These are phyloP conservation scores for Erysimum cheiranthoides DNA, from an alignment of 345 rosid species.

Conservation along the genomic window DNA sequence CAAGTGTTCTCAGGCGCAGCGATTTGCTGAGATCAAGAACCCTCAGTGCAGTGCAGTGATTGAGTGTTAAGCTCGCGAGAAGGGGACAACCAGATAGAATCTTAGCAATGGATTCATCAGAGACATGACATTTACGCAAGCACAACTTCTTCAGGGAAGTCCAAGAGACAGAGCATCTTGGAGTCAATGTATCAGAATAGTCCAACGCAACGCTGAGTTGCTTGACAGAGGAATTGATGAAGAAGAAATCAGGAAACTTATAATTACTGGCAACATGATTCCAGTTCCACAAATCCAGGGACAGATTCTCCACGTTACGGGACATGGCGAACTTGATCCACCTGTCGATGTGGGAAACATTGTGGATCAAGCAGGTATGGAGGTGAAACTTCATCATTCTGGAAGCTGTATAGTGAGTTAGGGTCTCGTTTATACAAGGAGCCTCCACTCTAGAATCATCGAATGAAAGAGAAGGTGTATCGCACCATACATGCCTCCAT, in stretches of 20 bases:
- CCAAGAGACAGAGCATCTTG: not conserved
- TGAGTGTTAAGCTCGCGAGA: not conserved
- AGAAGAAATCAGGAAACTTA: not conserved
- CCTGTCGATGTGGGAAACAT: not conserved
- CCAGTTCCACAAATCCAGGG: not conserved
- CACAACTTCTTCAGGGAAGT: not conserved
- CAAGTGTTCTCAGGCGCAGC: not conserved
- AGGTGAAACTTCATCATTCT: not conserved
- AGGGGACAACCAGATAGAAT: not conserved
- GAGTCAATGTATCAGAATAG: not conserved
- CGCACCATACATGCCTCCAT: conserved; percentile 27
- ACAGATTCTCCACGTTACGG: conserved; percentile 15
- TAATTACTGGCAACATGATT: not conserved
- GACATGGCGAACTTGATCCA: conserved; percentile 20
- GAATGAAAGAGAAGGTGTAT: conserved; percentile 10
- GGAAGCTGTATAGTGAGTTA: not conserved
- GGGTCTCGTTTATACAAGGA: not conserved
- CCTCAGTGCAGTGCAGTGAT: not conserved
- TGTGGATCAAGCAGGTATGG: not conserved
- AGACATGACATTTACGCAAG: not conserved
- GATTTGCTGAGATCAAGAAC: not conserved
- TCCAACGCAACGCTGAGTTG: not conserved
- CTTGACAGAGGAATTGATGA: not conserved
- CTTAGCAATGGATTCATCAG: not conserved
- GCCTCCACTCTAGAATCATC: not conserved